phyloP scores from a whole-genome alignment of 2,329 filamentous ascomycete genomes.

The Pestalotiopsis sp. region DNA sequence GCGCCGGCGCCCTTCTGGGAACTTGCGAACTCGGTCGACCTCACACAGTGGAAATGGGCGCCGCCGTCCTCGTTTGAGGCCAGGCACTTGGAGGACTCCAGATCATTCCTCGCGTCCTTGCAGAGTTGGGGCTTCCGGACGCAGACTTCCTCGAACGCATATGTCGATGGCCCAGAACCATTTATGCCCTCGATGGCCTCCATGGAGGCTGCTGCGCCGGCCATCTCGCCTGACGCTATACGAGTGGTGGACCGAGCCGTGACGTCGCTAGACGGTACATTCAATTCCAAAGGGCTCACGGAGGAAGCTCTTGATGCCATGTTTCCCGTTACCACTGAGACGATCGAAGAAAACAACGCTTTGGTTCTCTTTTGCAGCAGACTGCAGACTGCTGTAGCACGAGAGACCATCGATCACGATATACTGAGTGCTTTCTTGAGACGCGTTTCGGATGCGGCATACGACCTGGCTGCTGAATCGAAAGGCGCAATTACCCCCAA shows the following conservation, averaged over 20 bases:
- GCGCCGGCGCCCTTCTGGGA: constrained; percentile 44
- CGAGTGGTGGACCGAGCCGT: not conserved
- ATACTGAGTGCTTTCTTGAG: not conserved
- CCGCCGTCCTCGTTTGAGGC: constrained; percentile 40
- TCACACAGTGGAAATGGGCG: constrained; percentile 55
- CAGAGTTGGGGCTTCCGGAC: not conserved
- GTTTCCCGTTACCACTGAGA: not conserved
- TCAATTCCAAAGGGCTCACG: not conserved
- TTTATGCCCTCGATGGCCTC: not conserved
- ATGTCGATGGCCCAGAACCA: not conserved
- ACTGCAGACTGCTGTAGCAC: constrained; percentile 21
- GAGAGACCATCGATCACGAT: not conserved
- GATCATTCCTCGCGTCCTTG: not conserved
- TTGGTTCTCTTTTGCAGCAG: constrained; percentile 25
- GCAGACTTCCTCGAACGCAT: not conserved
- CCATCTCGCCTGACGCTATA: not conserved
- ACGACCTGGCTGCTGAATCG: not conserved
- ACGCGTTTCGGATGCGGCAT: not conserved
- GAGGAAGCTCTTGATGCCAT: not conserved
- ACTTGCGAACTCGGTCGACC: constrained; percentile 44
- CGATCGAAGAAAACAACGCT: constrained; percentile 1
- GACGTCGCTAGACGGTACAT: not conserved
- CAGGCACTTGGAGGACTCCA: constrained; percentile 1
- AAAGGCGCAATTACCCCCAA: not conserved
- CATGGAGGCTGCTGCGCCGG: not conserved